phyloP scores from a whole-genome alignment of 257 asterid species.

The Nicotiana attenuata region DNA sequence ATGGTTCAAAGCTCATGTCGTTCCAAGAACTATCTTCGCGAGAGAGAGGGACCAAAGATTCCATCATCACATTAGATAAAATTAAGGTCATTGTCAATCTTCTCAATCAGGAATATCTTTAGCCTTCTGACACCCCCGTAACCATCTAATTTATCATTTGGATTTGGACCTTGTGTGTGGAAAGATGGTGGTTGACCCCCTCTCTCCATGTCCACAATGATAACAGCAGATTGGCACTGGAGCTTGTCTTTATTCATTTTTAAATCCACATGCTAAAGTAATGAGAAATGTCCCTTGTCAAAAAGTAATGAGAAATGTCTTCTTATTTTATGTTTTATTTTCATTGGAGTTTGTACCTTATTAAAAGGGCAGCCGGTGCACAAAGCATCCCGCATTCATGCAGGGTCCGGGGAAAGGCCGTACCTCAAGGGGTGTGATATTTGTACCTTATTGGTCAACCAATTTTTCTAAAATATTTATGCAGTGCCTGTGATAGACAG shows the following conservation, averaged over 20 bases:
- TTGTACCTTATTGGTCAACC: no score
- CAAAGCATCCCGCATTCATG: no score
- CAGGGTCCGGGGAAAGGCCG: no score
- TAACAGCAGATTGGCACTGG: neutral
- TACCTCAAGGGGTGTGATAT: no score
- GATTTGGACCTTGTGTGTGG: neutral
- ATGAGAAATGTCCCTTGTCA: neutral
- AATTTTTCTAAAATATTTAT: neutral
- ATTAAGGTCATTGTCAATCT: slow-evolving; percentile 53
- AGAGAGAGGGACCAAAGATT: slow-evolving; percentile 87
- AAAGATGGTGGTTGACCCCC: neutral
- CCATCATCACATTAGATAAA: slow-evolving; percentile 53
- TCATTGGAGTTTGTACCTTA: neutral
- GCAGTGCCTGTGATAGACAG: neutral
- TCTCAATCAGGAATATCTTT: neutral
- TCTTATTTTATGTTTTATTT: neutral
- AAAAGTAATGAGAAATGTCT: neutral
- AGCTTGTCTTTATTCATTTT: neutral
- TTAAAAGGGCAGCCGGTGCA: neutral
- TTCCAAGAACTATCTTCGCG: slow-evolving; percentile 92
- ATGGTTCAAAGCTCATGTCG: slow-evolving; percentile 69
- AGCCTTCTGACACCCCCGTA: neutral
- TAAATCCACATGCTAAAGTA: neutral
- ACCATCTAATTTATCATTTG: neutral
- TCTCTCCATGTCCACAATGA: neutral